Conservation (phyloP, 2,329 filamentous ascomycete genomes). For the Penicillium sp. region DNA sequence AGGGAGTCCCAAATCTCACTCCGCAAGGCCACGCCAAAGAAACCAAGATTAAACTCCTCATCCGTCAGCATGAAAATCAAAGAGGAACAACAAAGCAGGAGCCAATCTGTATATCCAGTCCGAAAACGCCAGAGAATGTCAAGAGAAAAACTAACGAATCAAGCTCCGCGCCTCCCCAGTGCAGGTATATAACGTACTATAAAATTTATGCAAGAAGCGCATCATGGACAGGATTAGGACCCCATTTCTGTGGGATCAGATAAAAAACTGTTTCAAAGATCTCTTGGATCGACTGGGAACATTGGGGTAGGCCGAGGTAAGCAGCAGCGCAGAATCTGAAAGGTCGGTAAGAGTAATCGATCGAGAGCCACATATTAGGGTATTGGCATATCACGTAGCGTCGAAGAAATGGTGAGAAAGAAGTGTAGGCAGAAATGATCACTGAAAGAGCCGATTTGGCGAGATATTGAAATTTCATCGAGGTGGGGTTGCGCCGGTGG, state of each 20-base stretch:
- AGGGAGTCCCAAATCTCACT: neutral
- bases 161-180: constrained; percentile 22
- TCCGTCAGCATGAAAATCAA: constrained; percentile 10
- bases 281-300: neutral
- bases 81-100: constrained; percentile 7
- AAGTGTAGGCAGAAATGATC: neutral
- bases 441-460: neutral
- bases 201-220: constrained; percentile 11
- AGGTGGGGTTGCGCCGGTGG: constrained; percentile 34
- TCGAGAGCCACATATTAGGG: no score
- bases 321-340: no score
- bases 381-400: no score
- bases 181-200: constrained; percentile 23
- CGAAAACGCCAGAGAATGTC: constrained; percentile 11
- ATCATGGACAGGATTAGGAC: constrained; percentile 14
- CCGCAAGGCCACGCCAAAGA: neutral
- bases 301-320: no score
- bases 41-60: constrained; percentile 19
- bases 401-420: no score
- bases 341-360: no score
- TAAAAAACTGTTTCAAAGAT: neutral
- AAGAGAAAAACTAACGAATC: neutral
- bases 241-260: neutral
- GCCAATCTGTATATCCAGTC: constrained; percentile 24
- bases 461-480: constrained; percentile 21